A percentile compares a stretch with the other conserved stretches of the same genome.
Evolutionary conservation across 768 basidiomycete species (phyloP).

Genomic region (Solioccasus polychromus): DNA sequence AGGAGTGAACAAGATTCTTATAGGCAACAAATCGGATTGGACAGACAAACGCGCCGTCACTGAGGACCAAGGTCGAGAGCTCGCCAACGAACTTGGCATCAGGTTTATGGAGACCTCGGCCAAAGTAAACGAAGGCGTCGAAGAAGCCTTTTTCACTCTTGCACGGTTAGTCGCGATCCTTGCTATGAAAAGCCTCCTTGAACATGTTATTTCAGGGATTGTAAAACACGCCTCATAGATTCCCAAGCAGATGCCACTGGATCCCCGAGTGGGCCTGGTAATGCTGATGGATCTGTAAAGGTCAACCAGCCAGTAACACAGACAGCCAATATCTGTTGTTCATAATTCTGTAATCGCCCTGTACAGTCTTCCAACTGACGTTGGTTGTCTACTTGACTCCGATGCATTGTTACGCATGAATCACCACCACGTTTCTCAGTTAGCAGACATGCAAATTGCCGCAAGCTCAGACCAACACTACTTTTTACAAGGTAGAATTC

Average conservation of each 20-base stretch:
- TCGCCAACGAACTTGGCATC: constrained; percentile 93
- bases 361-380: constrained; percentile 1
- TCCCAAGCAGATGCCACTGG: constrained; percentile 69
- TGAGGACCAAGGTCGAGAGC: constrained; percentile 86
- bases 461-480: too few relatives aligned
- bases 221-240: constrained; percentile 96
- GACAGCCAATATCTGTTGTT: constrained; percentile 52
- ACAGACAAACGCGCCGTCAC: constrained; percentile 92
- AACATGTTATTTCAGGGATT: constrained; percentile 59
- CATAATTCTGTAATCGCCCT: constrained; percentile 24
- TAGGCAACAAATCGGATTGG: constrained; percentile 99
- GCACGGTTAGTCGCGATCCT: constrained; percentile 66
- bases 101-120: constrained; percentile 98
- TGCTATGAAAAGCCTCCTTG: background rate
- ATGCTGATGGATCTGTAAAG: constrained; percentile 58
- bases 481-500: constrained; percentile 40
- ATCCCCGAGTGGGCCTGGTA: constrained; percentile 33
- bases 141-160: constrained; percentile 97
- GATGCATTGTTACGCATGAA: too few relatives aligned
- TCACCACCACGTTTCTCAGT: too few relatives aligned
- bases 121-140: constrained; percentile 95
- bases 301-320: constrained; percentile 59
- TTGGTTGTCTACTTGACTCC: constrained; percentile 3
- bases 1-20: constrained; percentile 98
- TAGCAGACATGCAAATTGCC: too few relatives aligned